phyloP scores from a whole-genome alignment of 2,329 filamentous ascomycete species.

The Colletotrichum godetiae region DNA sequence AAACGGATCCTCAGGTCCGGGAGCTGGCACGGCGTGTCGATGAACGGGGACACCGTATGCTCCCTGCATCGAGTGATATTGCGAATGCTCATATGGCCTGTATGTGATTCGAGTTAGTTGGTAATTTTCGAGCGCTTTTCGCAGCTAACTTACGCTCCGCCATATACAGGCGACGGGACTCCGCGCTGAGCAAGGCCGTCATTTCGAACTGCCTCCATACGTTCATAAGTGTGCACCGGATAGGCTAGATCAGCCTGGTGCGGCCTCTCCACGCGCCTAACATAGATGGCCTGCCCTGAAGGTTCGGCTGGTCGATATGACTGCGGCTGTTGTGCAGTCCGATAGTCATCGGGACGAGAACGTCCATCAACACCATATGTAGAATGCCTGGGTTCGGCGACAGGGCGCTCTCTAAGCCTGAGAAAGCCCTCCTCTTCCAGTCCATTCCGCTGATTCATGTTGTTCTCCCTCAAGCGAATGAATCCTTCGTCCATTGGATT shows the following conservation, averaged over 20 bases:
- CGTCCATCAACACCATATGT: not conserved
- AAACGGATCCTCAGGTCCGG: not conserved
- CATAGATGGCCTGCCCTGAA: slow-evolving; percentile 19
- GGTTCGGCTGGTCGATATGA: not conserved
- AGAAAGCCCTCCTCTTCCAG: slow-evolving; percentile 30
- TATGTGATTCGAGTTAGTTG: not conserved
- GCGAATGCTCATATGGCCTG: slow-evolving; percentile 3
- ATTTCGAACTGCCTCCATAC: not conserved
- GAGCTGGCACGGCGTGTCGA: slow-evolving; percentile 7
- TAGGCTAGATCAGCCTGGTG: not conserved
- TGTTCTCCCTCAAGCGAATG: slow-evolving; percentile 26
- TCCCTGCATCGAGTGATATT: slow-evolving; percentile 37
- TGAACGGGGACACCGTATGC: slow-evolving; percentile 21
- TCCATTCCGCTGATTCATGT: not conserved
- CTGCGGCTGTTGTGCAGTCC: not conserved
- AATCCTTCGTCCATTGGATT: slow-evolving; percentile 23
- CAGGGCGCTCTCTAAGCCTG: slow-evolving; percentile 21
- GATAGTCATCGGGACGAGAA: not conserved
- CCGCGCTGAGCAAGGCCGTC: slow-evolving; percentile 4
- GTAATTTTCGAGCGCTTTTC: not conserved
- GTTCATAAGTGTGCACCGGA: not conserved
- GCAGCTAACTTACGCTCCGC: slow-evolving; percentile 19
- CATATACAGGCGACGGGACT: not conserved
- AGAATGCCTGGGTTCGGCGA: not conserved
- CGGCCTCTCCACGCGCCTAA: slow-evolving; percentile 17